Conservation (phyloP, 2,329 filamentous ascomycete genomes). For the Fusarium caatingaense region DNA sequence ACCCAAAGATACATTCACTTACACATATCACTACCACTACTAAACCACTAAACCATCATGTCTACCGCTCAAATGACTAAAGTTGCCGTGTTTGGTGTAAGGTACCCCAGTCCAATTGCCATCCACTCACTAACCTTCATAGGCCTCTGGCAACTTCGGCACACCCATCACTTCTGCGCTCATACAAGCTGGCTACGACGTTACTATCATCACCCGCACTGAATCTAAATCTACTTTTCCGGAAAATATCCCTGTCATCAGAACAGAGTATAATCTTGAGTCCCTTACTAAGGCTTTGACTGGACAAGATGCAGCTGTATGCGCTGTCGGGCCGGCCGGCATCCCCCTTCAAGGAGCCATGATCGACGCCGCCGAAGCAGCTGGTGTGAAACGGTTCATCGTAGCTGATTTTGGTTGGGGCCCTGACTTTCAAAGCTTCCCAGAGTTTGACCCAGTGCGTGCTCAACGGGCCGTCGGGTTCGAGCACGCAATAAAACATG, state of each 20-base stretch:
- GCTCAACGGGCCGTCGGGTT: slow-evolving; percentile 14
- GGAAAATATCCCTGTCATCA: background rate
- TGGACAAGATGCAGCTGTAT: slow-evolving; percentile 24
- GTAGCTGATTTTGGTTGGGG: slow-evolving; percentile 34
- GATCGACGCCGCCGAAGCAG: slow-evolving; percentile 31
- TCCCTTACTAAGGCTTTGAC: slow-evolving; percentile 1
- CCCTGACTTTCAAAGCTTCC: slow-evolving; percentile 21
- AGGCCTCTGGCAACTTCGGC: slow-evolving; percentile 39
- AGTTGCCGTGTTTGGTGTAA: slow-evolving; percentile 32
- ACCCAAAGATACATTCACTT: slow-evolving; percentile 7
- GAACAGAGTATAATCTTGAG: slow-evolving; percentile 5
- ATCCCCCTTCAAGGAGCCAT: slow-evolving; percentile 24
- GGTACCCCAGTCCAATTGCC: accelerated
- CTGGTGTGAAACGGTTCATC: slow-evolving; percentile 31
- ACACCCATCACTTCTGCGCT: slow-evolving; percentile 33
- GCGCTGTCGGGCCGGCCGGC: slow-evolving; percentile 25
- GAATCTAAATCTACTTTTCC: slow-evolving; percentile 33
- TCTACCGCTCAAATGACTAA: background rate
- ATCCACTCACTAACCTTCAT: background rate
- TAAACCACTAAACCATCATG: slow-evolving; percentile 13
- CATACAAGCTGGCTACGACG: slow-evolving; percentile 11
- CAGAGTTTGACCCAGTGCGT: slow-evolving; percentile 27
- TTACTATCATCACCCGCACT: slow-evolving; percentile 29
- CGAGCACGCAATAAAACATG: slow-evolving; percentile 13
- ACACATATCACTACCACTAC: background rate